phyloP scores from a whole-genome alignment of 139 green algal species.

The Zygnema circumcarinatum region DNA sequence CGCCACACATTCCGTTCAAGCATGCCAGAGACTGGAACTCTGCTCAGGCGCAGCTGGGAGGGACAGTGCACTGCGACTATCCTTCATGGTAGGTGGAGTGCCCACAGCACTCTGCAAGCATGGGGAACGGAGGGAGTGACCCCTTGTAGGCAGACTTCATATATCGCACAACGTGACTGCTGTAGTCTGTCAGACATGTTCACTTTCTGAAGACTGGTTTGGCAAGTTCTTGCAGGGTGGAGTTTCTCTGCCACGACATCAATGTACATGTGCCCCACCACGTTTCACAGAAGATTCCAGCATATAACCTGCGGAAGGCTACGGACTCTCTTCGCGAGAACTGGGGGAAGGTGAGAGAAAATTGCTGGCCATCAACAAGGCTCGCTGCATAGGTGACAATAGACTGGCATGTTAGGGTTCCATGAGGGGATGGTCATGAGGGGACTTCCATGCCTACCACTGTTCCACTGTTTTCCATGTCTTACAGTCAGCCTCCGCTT shows the following conservation, averaged over 20 bases:
- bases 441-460: too few relatives aligned
- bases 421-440: too few relatives aligned
- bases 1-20: conserved; percentile 98
- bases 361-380: too few relatives aligned
- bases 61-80: conserved; percentile 97
- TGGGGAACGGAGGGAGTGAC: too few relatives aligned
- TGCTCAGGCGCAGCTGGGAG: conserved; percentile 86
- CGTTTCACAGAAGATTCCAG: conserved; percentile 86
- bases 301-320: conserved; percentile 86
- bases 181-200: too few relatives aligned
- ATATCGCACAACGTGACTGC: too few relatives aligned
- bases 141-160: too few relatives aligned
- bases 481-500: too few relatives aligned
- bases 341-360: conserved; percentile 67
- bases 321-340: conserved; percentile 51
- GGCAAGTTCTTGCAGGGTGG: conserved; percentile 82
- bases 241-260: conserved; percentile 97
- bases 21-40: conserved; percentile 85
- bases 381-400: too few relatives aligned
- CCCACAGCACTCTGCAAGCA: not conserved
- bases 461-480: conserved; percentile 10
- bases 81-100: conserved; percentile 74
- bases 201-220: too few relatives aligned
- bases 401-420: too few relatives aligned
- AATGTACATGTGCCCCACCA: conserved; percentile 96